Conservation (phyloP, 768 basidiomycete species). For the Leucocoprinus sp. region DNA sequence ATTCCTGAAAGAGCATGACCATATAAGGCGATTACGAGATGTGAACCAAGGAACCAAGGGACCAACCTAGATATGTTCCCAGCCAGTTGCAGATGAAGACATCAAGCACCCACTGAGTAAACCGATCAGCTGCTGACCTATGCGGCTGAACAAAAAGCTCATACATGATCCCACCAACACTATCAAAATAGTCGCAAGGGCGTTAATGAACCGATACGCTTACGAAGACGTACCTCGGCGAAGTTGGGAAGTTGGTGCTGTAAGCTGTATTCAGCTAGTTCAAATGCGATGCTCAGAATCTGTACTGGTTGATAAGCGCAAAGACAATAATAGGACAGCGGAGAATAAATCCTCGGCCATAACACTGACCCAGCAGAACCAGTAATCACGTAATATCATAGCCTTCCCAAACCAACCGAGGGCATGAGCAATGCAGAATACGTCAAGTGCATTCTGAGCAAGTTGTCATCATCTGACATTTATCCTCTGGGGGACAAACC, state of each 20-base stretch:
- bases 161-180: slow-evolving; percentile 94
- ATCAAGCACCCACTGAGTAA: slow-evolving; percentile 71
- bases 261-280: slow-evolving; percentile 81
- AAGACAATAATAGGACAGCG: slow-evolving; percentile 10
- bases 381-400: slow-evolving; percentile 83
- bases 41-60: background rate
- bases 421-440: slow-evolving; percentile 81
- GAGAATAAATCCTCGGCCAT: slow-evolving; percentile 6
- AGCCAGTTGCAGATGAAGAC: slow-evolving; percentile 85
- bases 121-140: slow-evolving; percentile 10
- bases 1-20: slow-evolving; percentile 44
- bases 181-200: slow-evolving; percentile 22
- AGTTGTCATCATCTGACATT: slow-evolving; percentile 1
- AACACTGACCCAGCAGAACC: slow-evolving; percentile 80
- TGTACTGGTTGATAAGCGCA: slow-evolving; percentile 21
- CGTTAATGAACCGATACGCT: slow-evolving; percentile 9
- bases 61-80: slow-evolving; percentile 70
- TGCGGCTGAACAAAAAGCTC: slow-evolving; percentile 20
- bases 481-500: slow-evolving; percentile 14
- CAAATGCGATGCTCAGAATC: slow-evolving; percentile 84
- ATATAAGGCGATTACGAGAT: background rate
- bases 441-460: slow-evolving; percentile 66
- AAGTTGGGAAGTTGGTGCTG: slow-evolving; percentile 88
- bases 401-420: slow-evolving; percentile 91
- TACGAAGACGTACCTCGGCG: slow-evolving; percentile 52